Percentiles rank a stretch among this genome's conserved stretches.
These are phyloP conservation scores for Cercophora newfieldiana DNA, from an alignment of 495 filamentous ascomycete genomes.

Conservation along the genomic window DNA sequence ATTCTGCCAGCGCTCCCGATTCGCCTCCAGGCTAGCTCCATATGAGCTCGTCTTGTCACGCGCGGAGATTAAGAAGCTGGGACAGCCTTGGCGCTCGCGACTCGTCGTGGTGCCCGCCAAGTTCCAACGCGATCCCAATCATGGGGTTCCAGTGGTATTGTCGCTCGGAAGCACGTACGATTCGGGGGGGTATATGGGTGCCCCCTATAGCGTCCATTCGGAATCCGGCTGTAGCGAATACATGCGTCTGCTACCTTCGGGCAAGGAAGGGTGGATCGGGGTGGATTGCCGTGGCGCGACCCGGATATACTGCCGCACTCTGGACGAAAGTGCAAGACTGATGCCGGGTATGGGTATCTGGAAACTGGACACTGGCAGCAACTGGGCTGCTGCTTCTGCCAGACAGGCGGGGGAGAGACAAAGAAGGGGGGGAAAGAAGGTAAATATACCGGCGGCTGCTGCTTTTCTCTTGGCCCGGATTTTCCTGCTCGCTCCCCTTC, in stretches of 20 bases:
- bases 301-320: not conserved
- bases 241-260: not conserved
- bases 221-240: conserved; percentile 3
- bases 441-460: conserved; percentile 7
- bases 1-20: conserved; percentile 26
- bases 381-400: too few species aligned
- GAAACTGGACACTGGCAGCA: not conserved
- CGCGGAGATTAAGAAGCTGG: conserved; percentile 32
- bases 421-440: not conserved
- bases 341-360: too few species aligned
- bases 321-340: not conserved
- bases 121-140: not conserved
- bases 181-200: not conserved
- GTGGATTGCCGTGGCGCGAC: not conserved
- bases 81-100: conserved; percentile 21
- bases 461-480: conserved; percentile 1
- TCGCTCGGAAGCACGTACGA: conserved; percentile 1
- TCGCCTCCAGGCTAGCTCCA: conserved; percentile 12
- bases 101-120: not conserved
- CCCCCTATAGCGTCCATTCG: not conserved
- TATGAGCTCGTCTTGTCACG: conserved; percentile 17
- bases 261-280: not conserved
- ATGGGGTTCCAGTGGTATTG: not conserved
- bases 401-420: not conserved
- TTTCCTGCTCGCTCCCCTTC: not conserved